Percentiles rank a stretch among this genome's conserved stretches.
phyloP scores from a whole-genome alignment of 495 filamentous ascomycete genomes.

The Penicillium coffeae region DNA sequence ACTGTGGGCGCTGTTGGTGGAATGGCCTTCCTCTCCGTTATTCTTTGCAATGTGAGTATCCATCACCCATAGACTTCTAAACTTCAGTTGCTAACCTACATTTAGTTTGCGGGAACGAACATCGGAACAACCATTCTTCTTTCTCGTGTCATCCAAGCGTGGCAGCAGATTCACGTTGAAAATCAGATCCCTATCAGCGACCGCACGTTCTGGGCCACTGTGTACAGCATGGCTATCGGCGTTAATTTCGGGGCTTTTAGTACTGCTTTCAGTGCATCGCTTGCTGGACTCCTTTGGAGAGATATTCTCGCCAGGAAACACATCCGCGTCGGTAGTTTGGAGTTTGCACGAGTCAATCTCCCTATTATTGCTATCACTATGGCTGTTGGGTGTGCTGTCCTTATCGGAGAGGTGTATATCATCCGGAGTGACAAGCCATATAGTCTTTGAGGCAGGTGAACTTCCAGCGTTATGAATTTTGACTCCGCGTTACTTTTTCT shows the following conservation, averaged over 20 bases:
- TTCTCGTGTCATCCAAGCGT: slow-evolving; percentile 60
- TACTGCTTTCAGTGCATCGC: slow-evolving; percentile 60
- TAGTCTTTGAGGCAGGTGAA: slow-evolving; percentile 3
- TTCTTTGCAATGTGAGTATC: slow-evolving; percentile 61
- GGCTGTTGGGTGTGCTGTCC: slow-evolving; percentile 55
- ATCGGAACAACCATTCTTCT: slow-evolving; percentile 67
- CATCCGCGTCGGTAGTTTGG: slow-evolving; percentile 52
- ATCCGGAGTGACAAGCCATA: slow-evolving; percentile 28
- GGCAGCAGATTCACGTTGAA: slow-evolving; percentile 51
- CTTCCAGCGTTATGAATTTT: not conserved
- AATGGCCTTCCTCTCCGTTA: slow-evolving; percentile 64
- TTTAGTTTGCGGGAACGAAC: slow-evolving; percentile 64
- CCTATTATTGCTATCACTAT: slow-evolving; percentile 65
- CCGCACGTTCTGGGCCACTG: slow-evolving; percentile 61
- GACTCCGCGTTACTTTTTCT: no score
- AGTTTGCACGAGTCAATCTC: slow-evolving; percentile 61
- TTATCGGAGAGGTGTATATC: slow-evolving; percentile 59
- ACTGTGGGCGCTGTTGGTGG: slow-evolving; percentile 60
- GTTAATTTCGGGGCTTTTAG: slow-evolving; percentile 69
- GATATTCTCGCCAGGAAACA: slow-evolving; percentile 61
- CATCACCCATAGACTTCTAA: no score
- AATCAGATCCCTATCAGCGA: slow-evolving; percentile 44
- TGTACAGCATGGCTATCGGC: slow-evolving; percentile 65
- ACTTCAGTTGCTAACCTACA: not conserved
- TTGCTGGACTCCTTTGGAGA: slow-evolving; percentile 63